phyloP scores from a whole-genome alignment of 306 rosid species.

The Dalbergia oliveri region DNA sequence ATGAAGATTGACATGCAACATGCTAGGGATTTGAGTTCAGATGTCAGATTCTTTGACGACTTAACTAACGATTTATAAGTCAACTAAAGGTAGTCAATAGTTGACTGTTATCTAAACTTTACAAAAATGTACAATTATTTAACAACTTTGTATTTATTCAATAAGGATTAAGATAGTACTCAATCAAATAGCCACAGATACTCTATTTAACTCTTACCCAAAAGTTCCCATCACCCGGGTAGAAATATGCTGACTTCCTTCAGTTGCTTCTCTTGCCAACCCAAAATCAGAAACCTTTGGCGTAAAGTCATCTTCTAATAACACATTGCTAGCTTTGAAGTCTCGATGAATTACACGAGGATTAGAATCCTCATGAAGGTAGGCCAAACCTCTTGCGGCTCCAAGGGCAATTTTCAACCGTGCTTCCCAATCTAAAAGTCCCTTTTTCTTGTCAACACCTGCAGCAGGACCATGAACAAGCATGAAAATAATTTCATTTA shows the following conservation, averaged over 20 bases:
- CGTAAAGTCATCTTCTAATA: slow-evolving; percentile 91
- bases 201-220: slow-evolving; percentile 60
- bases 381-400: slow-evolving; percentile 97
- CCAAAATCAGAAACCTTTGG: slow-evolving; percentile 98
- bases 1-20: slow-evolving; percentile 24
- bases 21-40: slow-evolving; percentile 15
- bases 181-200: slow-evolving; percentile 44
- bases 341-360: slow-evolving; percentile 97
- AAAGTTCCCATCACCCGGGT: slow-evolving; percentile 98
- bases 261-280: slow-evolving; percentile 96
- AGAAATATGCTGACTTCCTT: slow-evolving; percentile 92
- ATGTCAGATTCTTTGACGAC: slow-evolving; percentile 17
- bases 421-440: slow-evolving; percentile 96
- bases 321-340: slow-evolving; percentile 93
- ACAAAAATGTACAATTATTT: slow-evolving; percentile 24
- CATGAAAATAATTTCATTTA: slow-evolving; percentile 38
- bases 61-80: neutral
- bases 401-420: slow-evolving; percentile 95
- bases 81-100: slow-evolving; percentile 10
- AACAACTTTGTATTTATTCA: slow-evolving; percentile 32
- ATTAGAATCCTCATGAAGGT: slow-evolving; percentile 97
- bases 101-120: slow-evolving; percentile 1
- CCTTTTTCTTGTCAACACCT: slow-evolving; percentile 81
- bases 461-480: slow-evolving; percentile 51
- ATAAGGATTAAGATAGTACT: neutral